These are phyloP conservation scores for Epichloe sp. DNA, from an alignment of 2,329 filamentous ascomycete genomes.

Conservation along the genomic window DNA sequence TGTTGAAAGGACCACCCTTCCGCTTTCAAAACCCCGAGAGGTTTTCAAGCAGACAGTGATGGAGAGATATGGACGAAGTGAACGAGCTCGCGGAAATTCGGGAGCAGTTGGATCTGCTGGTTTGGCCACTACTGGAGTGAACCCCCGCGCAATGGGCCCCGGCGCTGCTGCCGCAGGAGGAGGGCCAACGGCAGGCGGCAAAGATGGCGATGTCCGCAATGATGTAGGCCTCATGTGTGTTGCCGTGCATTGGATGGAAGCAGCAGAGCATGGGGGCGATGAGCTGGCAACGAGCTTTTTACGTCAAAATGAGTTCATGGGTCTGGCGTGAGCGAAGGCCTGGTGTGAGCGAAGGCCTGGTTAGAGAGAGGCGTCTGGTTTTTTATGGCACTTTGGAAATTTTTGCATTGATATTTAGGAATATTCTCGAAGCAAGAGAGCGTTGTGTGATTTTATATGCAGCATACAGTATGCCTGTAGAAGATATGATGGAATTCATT, in stretches of 20 bases:
- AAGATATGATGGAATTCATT: no score
- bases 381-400: neutral
- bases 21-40: conserved; percentile 70
- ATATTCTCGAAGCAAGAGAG: no score
- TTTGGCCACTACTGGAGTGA: conserved; percentile 13
- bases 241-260: conserved; percentile 94
- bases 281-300: conserved; percentile 72
- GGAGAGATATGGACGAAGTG: conserved; percentile 45
- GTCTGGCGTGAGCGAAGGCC: conserved; percentile 13
- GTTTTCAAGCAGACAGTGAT: conserved; percentile 85
- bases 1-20: conserved; percentile 65
- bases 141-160: conserved; percentile 11
- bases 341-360: conserved; percentile 7
- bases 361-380: neutral
- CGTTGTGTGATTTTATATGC: no score
- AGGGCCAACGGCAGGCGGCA: conserved; percentile 15
- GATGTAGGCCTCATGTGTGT: conserved; percentile 87
- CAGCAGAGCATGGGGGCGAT: conserved; percentile 76
- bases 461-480: no score
- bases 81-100: conserved; percentile 13
- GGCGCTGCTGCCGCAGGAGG: conserved; percentile 10
- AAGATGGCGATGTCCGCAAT: conserved; percentile 44
- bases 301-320: conserved; percentile 45
- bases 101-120: conserved; percentile 12
- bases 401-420: no score